These are phyloP conservation scores for Morella rubra DNA, from an alignment of 306 rosid genomes.

Conservation along the genomic window DNA sequence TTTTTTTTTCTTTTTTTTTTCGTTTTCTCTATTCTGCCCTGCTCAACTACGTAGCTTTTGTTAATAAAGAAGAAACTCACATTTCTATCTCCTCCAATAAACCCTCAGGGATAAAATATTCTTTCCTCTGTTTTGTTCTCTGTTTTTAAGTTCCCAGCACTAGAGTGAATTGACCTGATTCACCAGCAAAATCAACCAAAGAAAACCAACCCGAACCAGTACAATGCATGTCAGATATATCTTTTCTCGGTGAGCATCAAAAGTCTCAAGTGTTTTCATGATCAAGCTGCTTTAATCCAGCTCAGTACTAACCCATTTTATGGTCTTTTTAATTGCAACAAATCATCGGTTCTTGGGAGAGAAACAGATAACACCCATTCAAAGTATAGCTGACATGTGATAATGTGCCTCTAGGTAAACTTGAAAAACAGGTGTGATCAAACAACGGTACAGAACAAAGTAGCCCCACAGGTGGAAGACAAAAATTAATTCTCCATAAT, in stretches of 20 bases:
- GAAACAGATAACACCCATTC: not conserved
- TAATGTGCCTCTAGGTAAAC: not conserved
- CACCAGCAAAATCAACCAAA: not conserved
- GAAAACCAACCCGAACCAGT: not conserved
- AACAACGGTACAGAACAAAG: not conserved
- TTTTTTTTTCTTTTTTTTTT: too few relatives aligned
- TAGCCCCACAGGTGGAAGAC: not conserved
- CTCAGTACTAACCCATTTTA: too few relatives aligned
- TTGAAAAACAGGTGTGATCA: conserved; percentile 2
- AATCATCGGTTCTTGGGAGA: not conserved
- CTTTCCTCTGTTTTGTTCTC: not conserved
- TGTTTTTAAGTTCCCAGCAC: not conserved
- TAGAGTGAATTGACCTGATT: not conserved
- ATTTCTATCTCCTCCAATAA: too few relatives aligned
- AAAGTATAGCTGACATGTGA: not conserved
- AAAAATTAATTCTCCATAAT: not conserved
- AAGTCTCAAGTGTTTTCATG: too few relatives aligned
- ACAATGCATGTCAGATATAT: too few relatives aligned
- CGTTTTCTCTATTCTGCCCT: too few relatives aligned
- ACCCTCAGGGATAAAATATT: too few relatives aligned
- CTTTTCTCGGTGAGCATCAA: too few relatives aligned
- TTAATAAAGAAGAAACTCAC: too few relatives aligned
- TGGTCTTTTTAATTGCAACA: too few relatives aligned
- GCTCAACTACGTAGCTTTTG: too few relatives aligned
- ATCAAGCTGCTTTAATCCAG: too few relatives aligned